Conservation (phyloP, 768 basidiomycete species). For the Suillus paluster region DNA sequence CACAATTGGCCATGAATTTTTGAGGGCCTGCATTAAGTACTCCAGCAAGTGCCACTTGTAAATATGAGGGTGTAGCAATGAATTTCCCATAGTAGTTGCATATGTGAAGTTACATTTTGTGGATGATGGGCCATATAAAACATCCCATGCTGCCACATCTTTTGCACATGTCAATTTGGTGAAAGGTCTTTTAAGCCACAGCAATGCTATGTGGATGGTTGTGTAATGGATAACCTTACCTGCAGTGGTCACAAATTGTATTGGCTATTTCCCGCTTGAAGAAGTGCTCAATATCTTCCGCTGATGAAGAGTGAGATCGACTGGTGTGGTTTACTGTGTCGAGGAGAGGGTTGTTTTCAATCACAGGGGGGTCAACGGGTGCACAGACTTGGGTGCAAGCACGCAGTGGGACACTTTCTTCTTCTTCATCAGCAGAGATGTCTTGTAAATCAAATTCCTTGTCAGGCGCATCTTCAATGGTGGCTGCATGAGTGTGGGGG, state of each 20-base stretch:
- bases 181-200: neutral
- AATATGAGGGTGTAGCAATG: slow-evolving; percentile 3
- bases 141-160: too few species aligned
- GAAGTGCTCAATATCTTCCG: slow-evolving; percentile 9
- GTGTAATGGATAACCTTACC: neutral
- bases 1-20: slow-evolving; percentile 6
- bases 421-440: too few species aligned
- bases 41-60: slow-evolving; percentile 1
- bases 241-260: slow-evolving; percentile 3
- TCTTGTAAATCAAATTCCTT: too few species aligned
- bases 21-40: slow-evolving; percentile 6
- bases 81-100: neutral
- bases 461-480: too few species aligned
- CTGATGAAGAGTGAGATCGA: too few species aligned
- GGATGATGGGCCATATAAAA: neutral
- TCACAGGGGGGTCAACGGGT: too few species aligned
- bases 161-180: too few species aligned
- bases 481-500: too few species aligned
- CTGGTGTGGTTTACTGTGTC: too few species aligned
- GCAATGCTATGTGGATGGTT: neutral
- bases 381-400: too few species aligned
- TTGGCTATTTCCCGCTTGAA: slow-evolving; percentile 1
- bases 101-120: neutral
- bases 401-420: too few species aligned
- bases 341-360: too few species aligned